These are phyloP conservation scores for Aspergillus fumigatus DNA, from an alignment of 2,329 filamentous ascomycete species.

Conservation along the genomic window DNA sequence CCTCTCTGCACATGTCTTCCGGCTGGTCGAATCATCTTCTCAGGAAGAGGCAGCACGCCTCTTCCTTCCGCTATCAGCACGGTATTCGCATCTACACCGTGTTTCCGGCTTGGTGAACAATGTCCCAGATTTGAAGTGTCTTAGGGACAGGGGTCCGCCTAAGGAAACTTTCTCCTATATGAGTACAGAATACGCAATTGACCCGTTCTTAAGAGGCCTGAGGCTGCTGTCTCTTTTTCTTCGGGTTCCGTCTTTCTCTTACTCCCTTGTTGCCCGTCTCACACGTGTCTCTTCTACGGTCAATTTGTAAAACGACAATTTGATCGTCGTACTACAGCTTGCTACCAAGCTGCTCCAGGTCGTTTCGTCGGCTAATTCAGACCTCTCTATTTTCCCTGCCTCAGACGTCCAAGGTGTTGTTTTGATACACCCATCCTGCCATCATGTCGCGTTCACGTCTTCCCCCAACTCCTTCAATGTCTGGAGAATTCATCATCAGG, in stretches of 20 bases:
- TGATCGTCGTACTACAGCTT: slow-evolving; percentile 3
- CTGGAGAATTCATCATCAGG: slow-evolving; percentile 35
- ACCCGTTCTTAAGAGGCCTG: not conserved
- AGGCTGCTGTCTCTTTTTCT: not conserved
- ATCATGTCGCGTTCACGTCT: slow-evolving; percentile 32
- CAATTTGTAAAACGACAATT: slow-evolving; percentile 8
- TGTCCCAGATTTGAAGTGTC: not conserved
- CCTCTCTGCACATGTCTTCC: not conserved
- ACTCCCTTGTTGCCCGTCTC: not conserved
- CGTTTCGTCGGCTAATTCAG: not conserved
- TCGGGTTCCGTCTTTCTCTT: not conserved
- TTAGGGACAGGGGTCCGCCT: not conserved
- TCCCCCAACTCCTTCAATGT: slow-evolving; percentile 37
- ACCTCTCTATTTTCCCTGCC: not conserved
- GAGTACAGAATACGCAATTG: too few species aligned
- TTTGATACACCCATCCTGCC: not conserved
- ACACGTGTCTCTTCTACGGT: not conserved
- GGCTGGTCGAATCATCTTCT: not conserved
- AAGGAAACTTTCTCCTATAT: not conserved
- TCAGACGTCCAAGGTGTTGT: not conserved
- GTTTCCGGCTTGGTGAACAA: slow-evolving; percentile 5
- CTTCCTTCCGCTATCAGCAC: slow-evolving; percentile 6
- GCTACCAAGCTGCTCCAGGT: not conserved
- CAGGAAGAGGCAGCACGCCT: slow-evolving; percentile 2
- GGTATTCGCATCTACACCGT: slow-evolving; percentile 8